Evolutionary conservation across 2,329 filamentous ascomycete species (phyloP), one percentile per base, ranked within the genome.

Genomic region (Fusarium duplospermum): DNA sequence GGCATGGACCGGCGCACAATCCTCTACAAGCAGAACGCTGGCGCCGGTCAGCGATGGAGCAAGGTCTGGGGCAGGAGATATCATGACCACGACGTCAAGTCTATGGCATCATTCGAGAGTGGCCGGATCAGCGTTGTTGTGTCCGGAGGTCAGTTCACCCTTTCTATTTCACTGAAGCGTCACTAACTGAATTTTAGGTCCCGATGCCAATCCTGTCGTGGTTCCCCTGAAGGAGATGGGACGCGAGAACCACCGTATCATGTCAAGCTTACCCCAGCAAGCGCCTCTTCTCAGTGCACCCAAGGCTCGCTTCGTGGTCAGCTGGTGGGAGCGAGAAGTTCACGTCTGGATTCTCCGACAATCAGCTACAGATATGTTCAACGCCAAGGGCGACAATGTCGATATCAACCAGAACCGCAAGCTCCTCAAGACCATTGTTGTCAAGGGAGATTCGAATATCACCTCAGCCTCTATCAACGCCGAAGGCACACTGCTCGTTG

Each of bases 21-120:
- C 7, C 86, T 96, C 54, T 98, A 97, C 84, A 93, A 92, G 81
- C 90, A 92, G 75, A 87, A 88, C 57, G 84, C 86, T 66, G 88
- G 88, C 54, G 86, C 89, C 24, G 88, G 88, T 67, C 86, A 88
- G 62, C 90, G 92, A 80, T 99, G 96, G 96, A 90, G 90, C 67
- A 96, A 96, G 82, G 88, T 94, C n/a, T 93, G 91, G 82, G 94
- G 97, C 80, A 89, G 94, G 75, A 89, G 94, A 79, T 95, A 96
- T 80, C 96, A 99, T 80, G 91, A 93, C 54, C 95, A 98, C 82
- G 96, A 99, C 84, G 95, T 98, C 78, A 98, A 98, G 85, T 90
- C 94, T 1, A 94, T 98, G 90, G 93, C 95, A 36, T 92, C 94
- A 0, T 98, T 96, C 74, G 96, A 99, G 82, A 92, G 92, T 62